phyloP scores from a whole-genome alignment of 371 early-diverging fungal genomes.

The Mucor racemosus region DNA sequence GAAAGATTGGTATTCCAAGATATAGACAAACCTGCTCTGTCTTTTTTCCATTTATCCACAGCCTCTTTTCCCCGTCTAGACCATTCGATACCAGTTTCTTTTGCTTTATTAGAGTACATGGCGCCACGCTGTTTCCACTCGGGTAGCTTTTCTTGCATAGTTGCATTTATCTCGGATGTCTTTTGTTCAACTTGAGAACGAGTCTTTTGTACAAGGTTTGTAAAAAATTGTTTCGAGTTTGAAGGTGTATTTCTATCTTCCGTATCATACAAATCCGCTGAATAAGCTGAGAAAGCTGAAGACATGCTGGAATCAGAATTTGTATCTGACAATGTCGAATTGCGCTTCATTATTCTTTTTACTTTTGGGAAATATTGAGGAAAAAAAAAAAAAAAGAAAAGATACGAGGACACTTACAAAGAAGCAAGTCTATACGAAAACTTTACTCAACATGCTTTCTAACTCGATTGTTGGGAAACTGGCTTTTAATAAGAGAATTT shows the following conservation, averaged over 20 bases:
- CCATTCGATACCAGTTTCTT: slow-evolving; percentile 57
- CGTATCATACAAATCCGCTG: slow-evolving; percentile 6
- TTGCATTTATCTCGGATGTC: slow-evolving; percentile 50
- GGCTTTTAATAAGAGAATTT: too few species aligned
- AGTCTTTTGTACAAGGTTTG: slow-evolving; percentile 39
- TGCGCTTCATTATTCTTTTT: slow-evolving; percentile 2
- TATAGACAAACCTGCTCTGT: slow-evolving; percentile 32
- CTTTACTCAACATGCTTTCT: too few species aligned
- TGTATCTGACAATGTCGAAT: slow-evolving; percentile 5
- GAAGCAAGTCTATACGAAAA: too few species aligned
- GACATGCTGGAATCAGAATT: slow-evolving; percentile 22
- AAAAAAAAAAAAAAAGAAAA: neutral
- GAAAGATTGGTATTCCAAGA: neutral
- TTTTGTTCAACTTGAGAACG: slow-evolving; percentile 48
- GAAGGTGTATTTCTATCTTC: slow-evolving; percentile 1
- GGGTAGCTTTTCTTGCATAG: slow-evolving; percentile 52
- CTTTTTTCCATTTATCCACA: slow-evolving; percentile 60
- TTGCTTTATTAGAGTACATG: slow-evolving; percentile 49
- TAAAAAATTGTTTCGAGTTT: slow-evolving; percentile 28
- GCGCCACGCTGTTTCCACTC: slow-evolving; percentile 52
- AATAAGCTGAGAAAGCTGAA: slow-evolving; percentile 16
- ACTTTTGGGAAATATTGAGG: neutral
- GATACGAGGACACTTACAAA: too few species aligned
- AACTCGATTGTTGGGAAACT: too few species aligned
- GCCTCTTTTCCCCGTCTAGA: slow-evolving; percentile 52